These are phyloP conservation scores for Ophiocordyceps camponoti-saundersi DNA, from an alignment of 2,329 filamentous ascomycete genomes.

Conservation along the genomic window DNA sequence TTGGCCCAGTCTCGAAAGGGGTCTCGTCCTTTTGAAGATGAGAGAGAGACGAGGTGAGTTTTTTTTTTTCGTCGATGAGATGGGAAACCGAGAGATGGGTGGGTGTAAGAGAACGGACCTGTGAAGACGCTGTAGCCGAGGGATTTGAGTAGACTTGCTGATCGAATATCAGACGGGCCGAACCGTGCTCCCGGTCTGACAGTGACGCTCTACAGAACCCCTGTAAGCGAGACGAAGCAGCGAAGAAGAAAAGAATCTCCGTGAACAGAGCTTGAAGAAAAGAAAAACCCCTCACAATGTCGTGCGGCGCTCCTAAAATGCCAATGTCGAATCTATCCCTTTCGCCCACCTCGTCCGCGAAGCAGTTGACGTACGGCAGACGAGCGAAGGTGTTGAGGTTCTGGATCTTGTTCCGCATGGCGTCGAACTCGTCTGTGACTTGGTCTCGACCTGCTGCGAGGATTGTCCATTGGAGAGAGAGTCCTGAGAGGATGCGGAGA, in stretches of 20 bases:
- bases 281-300: conserved; percentile 7
- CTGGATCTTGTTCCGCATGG: background rate
- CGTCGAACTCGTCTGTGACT: background rate
- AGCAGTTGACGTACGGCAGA: conserved; percentile 10
- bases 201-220: conserved; percentile 9
- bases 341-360: conserved; percentile 4
- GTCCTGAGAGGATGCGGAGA: too few species aligned
- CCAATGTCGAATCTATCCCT: conserved; percentile 10
- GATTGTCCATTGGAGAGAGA: too few species aligned
- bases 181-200: conserved; percentile 37
- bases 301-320: conserved; percentile 12
- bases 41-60: too few species aligned
- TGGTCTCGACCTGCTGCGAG: too few species aligned
- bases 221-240: too few species aligned
- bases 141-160: conserved; percentile 49
- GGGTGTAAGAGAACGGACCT: conserved; percentile 1
- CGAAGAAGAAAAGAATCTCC: background rate
- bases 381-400: conserved; percentile 8
- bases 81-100: background rate
- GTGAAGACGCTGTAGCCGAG: conserved; percentile 8
- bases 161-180: conserved; percentile 66
- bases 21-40: conserved; percentile 5
- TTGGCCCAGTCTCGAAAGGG: conserved; percentile 39
- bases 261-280: background rate
- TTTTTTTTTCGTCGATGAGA: background rate